phyloP scores from a whole-genome alignment of 2,329 filamentous ascomycete species.

The Epichloe typhina region DNA sequence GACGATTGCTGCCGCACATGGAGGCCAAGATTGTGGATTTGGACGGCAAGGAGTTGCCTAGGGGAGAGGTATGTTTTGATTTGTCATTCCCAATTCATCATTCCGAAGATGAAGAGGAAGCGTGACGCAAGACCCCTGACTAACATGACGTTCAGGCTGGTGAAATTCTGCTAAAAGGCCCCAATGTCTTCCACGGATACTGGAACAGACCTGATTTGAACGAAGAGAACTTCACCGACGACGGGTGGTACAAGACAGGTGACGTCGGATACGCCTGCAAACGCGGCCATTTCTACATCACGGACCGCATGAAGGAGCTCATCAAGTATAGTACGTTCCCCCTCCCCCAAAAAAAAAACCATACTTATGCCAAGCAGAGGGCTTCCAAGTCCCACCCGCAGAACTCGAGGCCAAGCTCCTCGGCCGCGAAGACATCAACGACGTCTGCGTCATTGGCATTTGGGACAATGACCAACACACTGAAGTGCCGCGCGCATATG shows the following conservation, averaged over 20 bases:
- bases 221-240: constrained; percentile 53
- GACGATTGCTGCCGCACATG: constrained; percentile 65
- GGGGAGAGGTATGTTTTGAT: constrained; percentile 26
- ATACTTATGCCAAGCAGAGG: constrained; percentile 36
- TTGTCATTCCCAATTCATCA: too few relatives aligned
- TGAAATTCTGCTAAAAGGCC: constrained; percentile 67
- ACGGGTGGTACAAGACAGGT: constrained; percentile 84
- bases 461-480: constrained; percentile 45
- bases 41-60: constrained; percentile 40
- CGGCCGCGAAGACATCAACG: constrained; percentile 31
- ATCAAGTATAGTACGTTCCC: constrained; percentile 35
- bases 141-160: constrained; percentile 16
- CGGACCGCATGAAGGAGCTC: constrained; percentile 66
- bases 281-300: constrained; percentile 77
- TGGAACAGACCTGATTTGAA: constrained; percentile 61
- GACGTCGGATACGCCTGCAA: constrained; percentile 71
- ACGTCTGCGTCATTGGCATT: constrained; percentile 54
- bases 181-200: constrained; percentile 71
- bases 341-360: too few relatives aligned
- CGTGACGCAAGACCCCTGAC: neutral
- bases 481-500: constrained; percentile 47
- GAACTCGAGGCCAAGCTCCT: constrained; percentile 43
- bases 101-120: neutral
- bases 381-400: constrained; percentile 56
- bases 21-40: constrained; percentile 67